Conservation (phyloP, 2,329 filamentous ascomycete genomes). For the Hymenoscyphus repandus region DNA sequence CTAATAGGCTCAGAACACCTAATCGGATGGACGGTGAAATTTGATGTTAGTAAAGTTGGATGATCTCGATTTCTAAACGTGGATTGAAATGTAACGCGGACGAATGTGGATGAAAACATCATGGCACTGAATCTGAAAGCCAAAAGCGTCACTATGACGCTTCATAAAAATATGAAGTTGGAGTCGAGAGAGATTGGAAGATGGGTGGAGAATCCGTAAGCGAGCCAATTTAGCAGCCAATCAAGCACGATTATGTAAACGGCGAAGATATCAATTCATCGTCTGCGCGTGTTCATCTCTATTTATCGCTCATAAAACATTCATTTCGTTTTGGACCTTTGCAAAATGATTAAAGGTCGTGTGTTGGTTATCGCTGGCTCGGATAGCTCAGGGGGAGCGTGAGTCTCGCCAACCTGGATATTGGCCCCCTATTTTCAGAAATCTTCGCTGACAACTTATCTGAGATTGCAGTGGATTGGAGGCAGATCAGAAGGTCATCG, state of each 20-base stretch:
- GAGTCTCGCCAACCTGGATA: conserved; percentile 35
- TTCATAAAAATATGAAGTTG: too few species aligned
- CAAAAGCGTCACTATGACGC: too few species aligned
- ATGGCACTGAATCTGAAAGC: too few species aligned
- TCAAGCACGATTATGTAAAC: too few species aligned
- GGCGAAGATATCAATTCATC: too few species aligned
- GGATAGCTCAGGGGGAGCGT: conserved; percentile 72
- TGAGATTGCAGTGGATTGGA: conserved; percentile 68
- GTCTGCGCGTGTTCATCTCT: neutral
- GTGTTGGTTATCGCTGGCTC: conserved; percentile 69
- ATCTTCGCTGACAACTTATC: conserved; percentile 9
- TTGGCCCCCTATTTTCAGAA: neutral
- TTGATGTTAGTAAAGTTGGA: too few species aligned
- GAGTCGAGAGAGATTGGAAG: too few species aligned
- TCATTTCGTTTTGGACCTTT: neutral
- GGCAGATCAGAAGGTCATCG: conserved; percentile 91
- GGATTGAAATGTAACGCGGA: too few species aligned
- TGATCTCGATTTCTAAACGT: too few species aligned
- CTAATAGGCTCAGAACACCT: too few species aligned
- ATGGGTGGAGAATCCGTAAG: neutral
- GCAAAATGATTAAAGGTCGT: conserved; percentile 36
- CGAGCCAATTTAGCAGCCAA: neutral
- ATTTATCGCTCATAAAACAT: neutral
- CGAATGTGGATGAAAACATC: too few species aligned
- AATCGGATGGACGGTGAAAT: too few species aligned